A percentile compares a stretch with the other conserved stretches of the same genome.
phyloP scores from a whole-genome alignment of 345 rosid species.

The Reutealis trisperma region DNA sequence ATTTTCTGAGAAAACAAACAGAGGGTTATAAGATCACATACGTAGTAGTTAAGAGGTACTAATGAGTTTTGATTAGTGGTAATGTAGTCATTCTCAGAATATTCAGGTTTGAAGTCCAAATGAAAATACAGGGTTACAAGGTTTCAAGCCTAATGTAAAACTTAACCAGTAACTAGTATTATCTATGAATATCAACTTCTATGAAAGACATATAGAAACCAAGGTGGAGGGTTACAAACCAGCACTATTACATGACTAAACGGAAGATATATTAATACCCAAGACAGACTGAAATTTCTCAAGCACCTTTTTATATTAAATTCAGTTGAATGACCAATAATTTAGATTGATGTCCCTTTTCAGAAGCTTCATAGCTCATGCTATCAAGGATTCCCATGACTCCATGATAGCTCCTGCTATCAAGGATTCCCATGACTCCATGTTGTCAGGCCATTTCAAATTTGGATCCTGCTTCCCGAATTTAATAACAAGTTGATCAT shows the following conservation, averaged over 20 bases:
- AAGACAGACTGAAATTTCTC: constrained; percentile 75
- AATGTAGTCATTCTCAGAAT: too few species aligned
- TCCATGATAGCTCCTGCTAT: constrained; percentile 40
- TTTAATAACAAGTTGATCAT: constrained; percentile 74
- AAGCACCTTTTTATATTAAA: constrained; percentile 68
- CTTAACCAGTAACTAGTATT: not conserved
- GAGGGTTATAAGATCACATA: too few species aligned
- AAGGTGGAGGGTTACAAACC: not conserved
- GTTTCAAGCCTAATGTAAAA: not conserved
- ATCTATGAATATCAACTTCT: not conserved
- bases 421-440: constrained; percentile 83
- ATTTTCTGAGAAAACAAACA: too few species aligned
- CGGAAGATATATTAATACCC: constrained; percentile 48
- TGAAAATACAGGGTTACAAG: too few species aligned
- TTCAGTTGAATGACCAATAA: constrained; percentile 74
- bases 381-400: constrained; percentile 67
- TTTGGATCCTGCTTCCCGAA: constrained; percentile 81
- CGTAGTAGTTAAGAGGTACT: too few species aligned
- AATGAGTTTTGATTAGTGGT: too few species aligned
- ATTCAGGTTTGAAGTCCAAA: too few species aligned
- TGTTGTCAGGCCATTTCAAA: constrained; percentile 85
- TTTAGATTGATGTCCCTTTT: constrained; percentile 59
- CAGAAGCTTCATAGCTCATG: too few species aligned
- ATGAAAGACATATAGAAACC: not conserved
- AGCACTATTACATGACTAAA: not conserved